Conservation (phyloP, 257 asterid genomes). For the Solanum clarkiae region DNA sequence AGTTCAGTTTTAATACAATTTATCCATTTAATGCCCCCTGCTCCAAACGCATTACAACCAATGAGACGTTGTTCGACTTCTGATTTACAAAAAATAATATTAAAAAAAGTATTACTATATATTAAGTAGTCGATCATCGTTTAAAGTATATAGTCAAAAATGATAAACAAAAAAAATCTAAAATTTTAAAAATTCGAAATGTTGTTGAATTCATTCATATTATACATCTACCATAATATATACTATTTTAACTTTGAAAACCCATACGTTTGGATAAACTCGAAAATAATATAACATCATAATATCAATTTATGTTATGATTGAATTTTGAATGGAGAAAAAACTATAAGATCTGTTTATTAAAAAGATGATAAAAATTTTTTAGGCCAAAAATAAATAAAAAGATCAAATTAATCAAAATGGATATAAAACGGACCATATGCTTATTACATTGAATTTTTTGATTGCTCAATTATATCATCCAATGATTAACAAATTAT, state of each 20-base stretch:
- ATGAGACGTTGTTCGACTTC: background rate
- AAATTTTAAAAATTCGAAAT: background rate
- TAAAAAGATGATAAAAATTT: background rate
- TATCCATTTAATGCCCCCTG: too few species aligned
- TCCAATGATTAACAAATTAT: background rate
- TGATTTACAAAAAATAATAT: background rate
- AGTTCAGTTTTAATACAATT: too few species aligned
- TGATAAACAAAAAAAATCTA: background rate
- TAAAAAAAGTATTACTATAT: background rate
- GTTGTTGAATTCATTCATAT: background rate
- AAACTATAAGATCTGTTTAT: background rate
- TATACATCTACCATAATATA: background rate
- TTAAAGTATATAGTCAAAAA: background rate
- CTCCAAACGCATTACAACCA: background rate
- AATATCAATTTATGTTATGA: too few species aligned
- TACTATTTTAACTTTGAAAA: background rate
- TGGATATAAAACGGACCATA: background rate
- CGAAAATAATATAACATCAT: too few species aligned
- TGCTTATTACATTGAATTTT: background rate
- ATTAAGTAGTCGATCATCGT: background rate
- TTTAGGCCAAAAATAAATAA: background rate
- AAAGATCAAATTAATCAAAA: background rate
- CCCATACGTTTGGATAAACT: background rate
- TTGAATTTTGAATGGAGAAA: too few species aligned
- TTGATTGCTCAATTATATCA: background rate